These are phyloP conservation scores for Macroventuria anomochaeta DNA, from an alignment of 2,329 filamentous ascomycete species.

Conservation along the genomic window DNA sequence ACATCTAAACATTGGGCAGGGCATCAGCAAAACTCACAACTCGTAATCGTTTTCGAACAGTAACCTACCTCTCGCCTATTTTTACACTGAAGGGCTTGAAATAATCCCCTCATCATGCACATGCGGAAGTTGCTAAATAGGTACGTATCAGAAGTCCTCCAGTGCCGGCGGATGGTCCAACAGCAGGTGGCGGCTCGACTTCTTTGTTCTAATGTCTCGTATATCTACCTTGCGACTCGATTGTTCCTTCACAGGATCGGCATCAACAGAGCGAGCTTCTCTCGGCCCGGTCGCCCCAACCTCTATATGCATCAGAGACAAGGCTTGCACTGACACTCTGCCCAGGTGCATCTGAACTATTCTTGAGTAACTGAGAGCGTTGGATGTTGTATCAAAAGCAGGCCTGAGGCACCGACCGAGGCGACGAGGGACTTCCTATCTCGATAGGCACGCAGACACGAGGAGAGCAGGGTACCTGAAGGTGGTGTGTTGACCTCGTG, in stretches of 20 bases:
- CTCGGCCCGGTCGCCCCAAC: neutral
- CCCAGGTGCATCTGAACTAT: no score
- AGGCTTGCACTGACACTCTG: neutral
- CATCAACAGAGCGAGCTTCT: neutral
- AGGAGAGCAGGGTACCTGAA: neutral
- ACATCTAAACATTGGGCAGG: no score
- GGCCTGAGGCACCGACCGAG: neutral
- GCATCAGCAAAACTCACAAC: neutral
- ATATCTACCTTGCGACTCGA: neutral
- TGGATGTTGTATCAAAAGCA: neutral
- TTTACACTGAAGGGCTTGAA: neutral
- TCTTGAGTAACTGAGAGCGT: no score
- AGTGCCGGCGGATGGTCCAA: neutral
- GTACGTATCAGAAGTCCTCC: neutral
- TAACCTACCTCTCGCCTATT: neutral
- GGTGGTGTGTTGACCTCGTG: constrained; percentile 6
- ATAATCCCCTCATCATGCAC: neutral
- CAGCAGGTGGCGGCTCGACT: neutral
- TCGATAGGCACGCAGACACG: neutral
- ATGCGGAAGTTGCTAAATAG: neutral
- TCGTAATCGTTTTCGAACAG: neutral
- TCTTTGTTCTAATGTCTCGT: constrained; percentile 9
- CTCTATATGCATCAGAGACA: neutral
- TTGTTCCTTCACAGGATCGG: neutral
- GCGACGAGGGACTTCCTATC: neutral